phyloP scores from a whole-genome alignment of 2,329 filamentous ascomycete genomes.

The Diaporthe ilicicola region DNA sequence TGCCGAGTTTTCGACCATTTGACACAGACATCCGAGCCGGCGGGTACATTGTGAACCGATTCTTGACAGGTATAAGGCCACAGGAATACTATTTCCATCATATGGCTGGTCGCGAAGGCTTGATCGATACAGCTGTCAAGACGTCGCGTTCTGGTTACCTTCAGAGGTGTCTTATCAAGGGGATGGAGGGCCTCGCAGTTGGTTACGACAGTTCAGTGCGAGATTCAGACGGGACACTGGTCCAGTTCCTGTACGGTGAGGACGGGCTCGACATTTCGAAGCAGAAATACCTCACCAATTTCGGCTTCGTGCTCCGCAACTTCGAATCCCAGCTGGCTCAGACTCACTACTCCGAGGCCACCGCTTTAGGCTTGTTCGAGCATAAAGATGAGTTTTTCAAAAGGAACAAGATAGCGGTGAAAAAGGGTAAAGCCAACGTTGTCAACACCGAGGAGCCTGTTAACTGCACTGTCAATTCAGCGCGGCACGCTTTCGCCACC shows the following conservation, averaged over 20 bases:
- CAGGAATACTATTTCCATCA: conserved; percentile 99
- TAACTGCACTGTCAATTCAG: conserved; percentile 76
- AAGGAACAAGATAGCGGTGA: conserved; percentile 83
- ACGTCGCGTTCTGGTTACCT: conserved; percentile 96
- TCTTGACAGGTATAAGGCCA: conserved; percentile 95
- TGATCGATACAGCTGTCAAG: conserved; percentile 99
- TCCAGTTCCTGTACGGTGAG: conserved; percentile 97
- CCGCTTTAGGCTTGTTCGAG: conserved; percentile 55
- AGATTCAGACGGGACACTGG: conserved; percentile 89
- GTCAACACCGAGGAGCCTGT: conserved; percentile 77
- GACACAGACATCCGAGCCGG: conserved; percentile 90
- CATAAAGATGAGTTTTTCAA: conserved; percentile 71
- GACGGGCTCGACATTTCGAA: conserved; percentile 95
- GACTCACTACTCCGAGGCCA: conserved; percentile 69
- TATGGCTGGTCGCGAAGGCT: conserved; percentile 97
- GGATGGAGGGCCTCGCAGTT: conserved; percentile 93
- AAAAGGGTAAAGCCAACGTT: conserved; percentile 68
- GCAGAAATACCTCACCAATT: conserved; percentile 89
- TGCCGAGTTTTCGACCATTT: conserved; percentile 93
- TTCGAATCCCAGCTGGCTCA: conserved; percentile 81
- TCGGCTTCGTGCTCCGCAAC: conserved; percentile 90
- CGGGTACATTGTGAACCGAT: conserved; percentile 93
- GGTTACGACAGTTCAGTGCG: conserved; percentile 94
- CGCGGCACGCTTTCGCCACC: conserved; percentile 82
- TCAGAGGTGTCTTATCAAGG: conserved; percentile 97